Conservation (phyloP, 164 flowering plant genomes). For the Cinnamomum micranthum region DNA sequence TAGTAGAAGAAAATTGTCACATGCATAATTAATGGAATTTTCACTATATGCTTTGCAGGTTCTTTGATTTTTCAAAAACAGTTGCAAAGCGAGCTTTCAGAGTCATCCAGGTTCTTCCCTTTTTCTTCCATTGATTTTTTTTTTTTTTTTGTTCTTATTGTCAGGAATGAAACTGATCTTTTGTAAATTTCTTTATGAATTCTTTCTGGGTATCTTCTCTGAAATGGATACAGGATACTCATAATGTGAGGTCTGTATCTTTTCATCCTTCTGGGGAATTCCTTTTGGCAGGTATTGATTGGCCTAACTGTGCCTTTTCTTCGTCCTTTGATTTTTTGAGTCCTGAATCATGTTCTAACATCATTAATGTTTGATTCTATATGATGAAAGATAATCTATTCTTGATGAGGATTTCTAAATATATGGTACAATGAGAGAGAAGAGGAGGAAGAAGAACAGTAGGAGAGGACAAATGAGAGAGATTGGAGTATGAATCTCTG, state of each 20-base stretch:
- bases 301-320: slow-evolving; percentile 4
- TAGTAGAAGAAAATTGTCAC: not conserved
- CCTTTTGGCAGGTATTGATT: slow-evolving; percentile 63
- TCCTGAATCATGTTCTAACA: not conserved
- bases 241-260: slow-evolving; percentile 81
- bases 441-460: too few relatives aligned
- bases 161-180: not conserved
- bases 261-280: slow-evolving; percentile 89
- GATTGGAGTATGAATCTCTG: too few relatives aligned
- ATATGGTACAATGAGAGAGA: too few relatives aligned
- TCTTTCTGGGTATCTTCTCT: slow-evolving; percentile 5
- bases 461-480: too few relatives aligned
- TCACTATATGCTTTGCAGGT: slow-evolving; percentile 36
- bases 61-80: slow-evolving; percentile 84
- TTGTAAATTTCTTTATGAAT: not conserved
- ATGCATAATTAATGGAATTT: too few relatives aligned
- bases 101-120: slow-evolving; percentile 63
- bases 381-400: too few relatives aligned
- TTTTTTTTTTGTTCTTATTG: slow-evolving; percentile 5
- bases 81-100: slow-evolving; percentile 74
- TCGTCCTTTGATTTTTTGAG: not conserved
- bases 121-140: not conserved
- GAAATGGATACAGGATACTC: slow-evolving; percentile 64
- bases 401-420: too few relatives aligned
- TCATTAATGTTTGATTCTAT: too few relatives aligned